Base-by-base conservation (phyloP, 352 stramenopile genomes). In the Pythium brassicae region DNA sequence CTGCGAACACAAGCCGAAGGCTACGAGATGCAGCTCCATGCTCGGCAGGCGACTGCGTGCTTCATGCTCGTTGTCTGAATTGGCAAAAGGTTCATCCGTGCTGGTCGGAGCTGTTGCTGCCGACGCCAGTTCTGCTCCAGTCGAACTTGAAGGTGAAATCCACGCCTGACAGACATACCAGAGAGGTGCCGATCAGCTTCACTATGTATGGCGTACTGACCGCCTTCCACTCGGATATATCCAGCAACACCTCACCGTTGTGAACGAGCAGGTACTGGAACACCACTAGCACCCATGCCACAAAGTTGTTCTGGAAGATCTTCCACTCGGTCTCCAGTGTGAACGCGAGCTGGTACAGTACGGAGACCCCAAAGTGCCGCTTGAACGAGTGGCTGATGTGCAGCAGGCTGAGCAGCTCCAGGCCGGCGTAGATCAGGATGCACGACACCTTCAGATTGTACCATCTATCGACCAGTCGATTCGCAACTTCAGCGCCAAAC, bases 271-370 rank as follows among this genome's bases (percentile, higher is more conserved):
- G 48, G 29, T 72, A 60, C n/a, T 66, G 43, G 22, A 81, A 59
- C 12, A 65, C 45, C 37, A 63, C 67, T 8, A 63, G 52, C 37
- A 75, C 53, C 55, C 55, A 69, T 26, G 62, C 42, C 29, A 77
- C 53, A n/a, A 76, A 50, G 11, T 59, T 59, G 45, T 59, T 52
- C 27, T 76, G 68, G 27, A 75, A 67, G 40, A 65, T 55, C n/a
- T 45, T 29, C 17, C 48, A 39, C 46, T 77, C 65, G 23, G 50
- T 61, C 53, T 74, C 60, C 17, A 77, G 50, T 34, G 72, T 63
- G 45, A 72, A 77, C 4, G 54, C n/a, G n/a, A 44, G 39, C 19
- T 44, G 39, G 15, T 19, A 22, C 15, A 44, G 19, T 15, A 23
- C 39, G 39, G 39, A 23, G 39, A 44, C 12, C 15, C 19, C 22